Conservation (phyloP, 495 filamentous ascomycete genomes). For the Margaritispora aquatica region DNA sequence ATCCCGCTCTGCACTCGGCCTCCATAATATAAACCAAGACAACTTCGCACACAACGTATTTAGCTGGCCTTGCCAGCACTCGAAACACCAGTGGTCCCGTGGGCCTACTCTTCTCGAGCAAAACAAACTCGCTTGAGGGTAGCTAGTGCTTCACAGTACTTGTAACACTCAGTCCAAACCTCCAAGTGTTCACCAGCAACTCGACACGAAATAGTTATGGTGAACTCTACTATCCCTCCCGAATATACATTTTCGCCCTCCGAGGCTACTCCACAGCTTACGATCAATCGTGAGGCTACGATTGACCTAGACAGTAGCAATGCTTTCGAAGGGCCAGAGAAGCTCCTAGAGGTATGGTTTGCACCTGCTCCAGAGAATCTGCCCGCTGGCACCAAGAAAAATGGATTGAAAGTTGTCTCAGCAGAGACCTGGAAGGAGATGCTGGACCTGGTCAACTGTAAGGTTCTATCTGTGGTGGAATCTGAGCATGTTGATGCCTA, state of each 20-base stretch:
- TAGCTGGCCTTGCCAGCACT: constrained; percentile 53
- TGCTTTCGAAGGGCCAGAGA: constrained; percentile 98
- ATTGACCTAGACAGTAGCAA: constrained; percentile 92
- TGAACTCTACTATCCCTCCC: constrained; percentile 70
- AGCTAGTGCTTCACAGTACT: constrained; percentile 58
- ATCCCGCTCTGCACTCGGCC: constrained; percentile 77
- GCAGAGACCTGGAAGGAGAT: constrained; percentile 89
- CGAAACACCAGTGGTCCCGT: constrained; percentile 49
- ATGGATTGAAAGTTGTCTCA: constrained; percentile 81
- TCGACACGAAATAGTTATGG: constrained; percentile 56
- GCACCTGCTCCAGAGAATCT: constrained; percentile 69
- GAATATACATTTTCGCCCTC: constrained; percentile 77
- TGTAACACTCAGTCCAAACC: constrained; percentile 5
- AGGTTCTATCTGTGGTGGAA: constrained; percentile 89
- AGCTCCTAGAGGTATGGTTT: constrained; percentile 99
- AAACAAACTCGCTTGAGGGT: constrained; percentile 88
- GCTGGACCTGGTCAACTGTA: constrained; percentile 97
- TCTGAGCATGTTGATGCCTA: constrained; percentile 98
- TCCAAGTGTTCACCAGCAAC: background rate
- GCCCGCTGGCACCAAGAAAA: constrained; percentile 59
- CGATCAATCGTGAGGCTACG: constrained; percentile 94
- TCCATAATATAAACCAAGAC: constrained; percentile 70
- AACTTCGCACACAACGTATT: constrained; percentile 37
- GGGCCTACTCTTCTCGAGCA: constrained; percentile 95
- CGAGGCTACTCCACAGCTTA: constrained; percentile 75